Evolutionary conservation across 495 filamentous ascomycete genomes (phyloP).

Genomic region (Tetracladium setigerum): DNA sequence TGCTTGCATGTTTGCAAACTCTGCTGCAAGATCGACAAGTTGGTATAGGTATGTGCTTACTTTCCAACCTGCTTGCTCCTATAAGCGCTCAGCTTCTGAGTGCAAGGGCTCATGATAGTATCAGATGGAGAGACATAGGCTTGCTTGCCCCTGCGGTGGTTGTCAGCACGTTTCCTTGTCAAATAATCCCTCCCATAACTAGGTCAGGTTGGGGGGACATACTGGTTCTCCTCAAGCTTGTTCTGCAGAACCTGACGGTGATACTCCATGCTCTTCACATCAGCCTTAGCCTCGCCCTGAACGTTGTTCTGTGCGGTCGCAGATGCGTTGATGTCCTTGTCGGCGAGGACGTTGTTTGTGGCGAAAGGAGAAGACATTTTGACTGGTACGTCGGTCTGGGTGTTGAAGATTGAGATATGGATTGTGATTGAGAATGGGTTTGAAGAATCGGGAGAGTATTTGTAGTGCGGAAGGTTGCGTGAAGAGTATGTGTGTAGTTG

Average conservation of each 20-base stretch:
- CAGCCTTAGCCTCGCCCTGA: conserved; percentile 23
- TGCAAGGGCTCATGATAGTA: conserved; percentile 86
- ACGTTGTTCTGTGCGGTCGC: conserved; percentile 3
- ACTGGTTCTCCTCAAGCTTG: conserved; percentile 51
- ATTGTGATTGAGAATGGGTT: background rate
- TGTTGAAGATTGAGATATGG: background rate
- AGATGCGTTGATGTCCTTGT: conserved; percentile 48
- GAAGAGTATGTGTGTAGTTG: background rate
- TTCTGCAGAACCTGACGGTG: conserved; percentile 71
- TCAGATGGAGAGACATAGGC: conserved; percentile 88
- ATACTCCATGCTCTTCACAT: conserved; percentile 64
- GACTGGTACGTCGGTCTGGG: background rate
- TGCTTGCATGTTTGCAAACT: too few relatives aligned
- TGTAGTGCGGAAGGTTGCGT: background rate
- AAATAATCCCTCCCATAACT: background rate
- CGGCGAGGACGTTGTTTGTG: conserved; percentile 40
- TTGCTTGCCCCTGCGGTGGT: conserved; percentile 37
- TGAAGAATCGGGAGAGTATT: background rate
- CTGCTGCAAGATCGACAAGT: too few relatives aligned
- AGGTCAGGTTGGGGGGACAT: conserved; percentile 1
- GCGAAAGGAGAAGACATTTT: conserved; percentile 1
- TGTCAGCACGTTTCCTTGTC: conserved; percentile 6
- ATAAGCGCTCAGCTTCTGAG: conserved; percentile 78
- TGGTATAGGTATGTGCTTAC: conserved; percentile 29
- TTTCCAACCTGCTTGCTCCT: conserved; percentile 74